Evolutionary conservation across 1,284 basidiomycete species (phyloP), one percentile per base, ranked within the genome.

Genomic region (Wallemia mellicola): DNA sequence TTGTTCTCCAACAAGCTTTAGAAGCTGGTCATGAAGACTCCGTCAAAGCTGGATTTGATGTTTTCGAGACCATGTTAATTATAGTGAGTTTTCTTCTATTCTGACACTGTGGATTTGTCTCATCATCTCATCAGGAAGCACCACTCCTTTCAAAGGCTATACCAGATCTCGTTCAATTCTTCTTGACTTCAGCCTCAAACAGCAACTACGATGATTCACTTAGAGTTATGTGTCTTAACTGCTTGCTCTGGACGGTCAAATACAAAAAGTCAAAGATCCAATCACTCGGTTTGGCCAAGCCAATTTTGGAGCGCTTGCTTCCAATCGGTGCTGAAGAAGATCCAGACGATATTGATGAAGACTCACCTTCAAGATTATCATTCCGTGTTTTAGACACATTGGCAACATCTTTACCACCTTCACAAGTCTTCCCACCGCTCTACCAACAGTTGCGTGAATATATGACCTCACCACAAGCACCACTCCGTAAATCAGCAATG

Each of bases 261-360:
- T 92, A 92, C 74, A 98, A 96, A 81, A 95, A 94, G 73, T 83
- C 83, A 62, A 94, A 92, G 72, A 80, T 99, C 48, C 88, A 95
- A 71, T 79, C 78, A 65, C 77, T 91, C 62, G 79, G 80, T 67
- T 77, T 99, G 59, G 87, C 87, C 22, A 80, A 81, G 63, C 79
- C 80, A 33, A 91, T 99, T 67, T 78, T 98, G 61, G 80, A 86
- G 66, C 84, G 85, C 28, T 78, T 99, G 57, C 84, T 99, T 76
- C 87, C 89, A 59, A 86, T 98, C 66, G 84, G 87, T 15, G 83
- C 85, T 38, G 92, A 98, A 73, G 77, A 81, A 33, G 83, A 86
- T 67, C 80, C 82, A 19, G 83, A 86, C 63, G 92, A 96, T 65
- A 77, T 77, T 57, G 76, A 83, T 61, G 86, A 89, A 64, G 86